These are phyloP conservation scores for Peronospora belbahrii DNA, from an alignment of 352 stramenopile species.

Conservation along the genomic window DNA sequence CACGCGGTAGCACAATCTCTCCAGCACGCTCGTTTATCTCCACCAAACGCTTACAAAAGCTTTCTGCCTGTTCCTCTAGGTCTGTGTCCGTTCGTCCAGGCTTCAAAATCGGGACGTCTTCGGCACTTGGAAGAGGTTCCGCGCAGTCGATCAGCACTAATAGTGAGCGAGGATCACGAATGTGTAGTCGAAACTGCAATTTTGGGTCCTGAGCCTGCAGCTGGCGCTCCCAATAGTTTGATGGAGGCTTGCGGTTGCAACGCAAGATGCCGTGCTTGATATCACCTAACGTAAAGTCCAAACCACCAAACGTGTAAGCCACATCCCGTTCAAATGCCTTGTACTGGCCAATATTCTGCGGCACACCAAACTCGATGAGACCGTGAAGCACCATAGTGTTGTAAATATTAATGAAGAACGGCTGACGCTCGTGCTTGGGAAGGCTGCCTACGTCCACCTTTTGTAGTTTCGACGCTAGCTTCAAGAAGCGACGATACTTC, in stretches of 20 bases:
- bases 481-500: constrained; percentile 72
- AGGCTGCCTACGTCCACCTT: constrained; percentile 61
- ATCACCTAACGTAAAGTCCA: constrained; percentile 76
- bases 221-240: constrained; percentile 83
- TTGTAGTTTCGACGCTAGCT: constrained; percentile 54
- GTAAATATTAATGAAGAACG: constrained; percentile 88
- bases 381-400: constrained; percentile 85
- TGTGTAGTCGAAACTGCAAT: constrained; percentile 79
- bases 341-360: constrained; percentile 80
- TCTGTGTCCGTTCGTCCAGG: constrained; percentile 80
- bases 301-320: constrained; percentile 62
- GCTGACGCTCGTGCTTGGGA: constrained; percentile 76
- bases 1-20: constrained; percentile 58
- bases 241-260: constrained; percentile 82
- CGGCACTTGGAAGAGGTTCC: constrained; percentile 45
- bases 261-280: constrained; percentile 85
- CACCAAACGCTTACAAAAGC: constrained; percentile 64
- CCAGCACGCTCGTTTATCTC: constrained; percentile 43
- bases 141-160: constrained; percentile 75
- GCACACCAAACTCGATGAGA: constrained; percentile 76
- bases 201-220: constrained; percentile 75
- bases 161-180: constrained; percentile 74
- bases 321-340: constrained; percentile 80
- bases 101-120: constrained; percentile 72
- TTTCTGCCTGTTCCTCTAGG: constrained; percentile 72